Base-by-base conservation (phyloP, 768 basidiomycete species). In the Russula sp. region DNA sequence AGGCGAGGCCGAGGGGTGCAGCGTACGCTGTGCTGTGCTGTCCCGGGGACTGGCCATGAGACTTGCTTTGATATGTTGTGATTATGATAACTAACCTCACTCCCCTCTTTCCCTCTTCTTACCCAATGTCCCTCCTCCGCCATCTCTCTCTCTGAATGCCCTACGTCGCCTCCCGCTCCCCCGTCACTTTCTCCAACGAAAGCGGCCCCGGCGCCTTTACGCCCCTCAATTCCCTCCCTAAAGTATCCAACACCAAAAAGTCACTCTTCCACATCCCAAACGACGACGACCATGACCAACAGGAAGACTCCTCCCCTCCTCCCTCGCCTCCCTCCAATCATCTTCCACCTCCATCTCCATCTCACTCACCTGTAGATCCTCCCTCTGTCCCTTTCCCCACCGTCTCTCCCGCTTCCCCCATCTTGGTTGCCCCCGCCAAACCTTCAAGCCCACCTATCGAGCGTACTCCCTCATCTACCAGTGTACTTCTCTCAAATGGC, bases 401-500 rank as follows among this genome's bases (percentile, higher is more conserved):
- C 8, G 5, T 32, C 25, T 61, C 60, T 25, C 58, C 56, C 16
- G 7, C 42, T 3, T 47, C 55, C 7, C 49, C 51, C 14, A 35
- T 29, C 22, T 11, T 25, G 2, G 18, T 9, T 20, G 47, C 36
- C 42, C 16, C 35, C 39, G 1, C 62, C 32, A 43, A 38, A 6
- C 36, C 56, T 22, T 14, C 64, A 47, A 7, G 41, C 29, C 20
- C 56, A 10, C 55, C 59, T 14, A 50, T 65, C 25, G 52, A 58
- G 29, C 66, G 64, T 22, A 59, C 66, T 0, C 13, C 56, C 35
- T 75, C 64, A 66, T 79, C 59, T 53, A 73, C 64, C 67, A 78
- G 70, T 14, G 77, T 86, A 56, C 71, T 84, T 25, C 80, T 86
- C 38, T 76, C 82, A 20, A 92, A 86, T 60, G 93, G 93, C 47